These are phyloP conservation scores for Penicillium sp. DNA, from an alignment of 2,329 filamentous ascomycete species.

Conservation along the genomic window DNA sequence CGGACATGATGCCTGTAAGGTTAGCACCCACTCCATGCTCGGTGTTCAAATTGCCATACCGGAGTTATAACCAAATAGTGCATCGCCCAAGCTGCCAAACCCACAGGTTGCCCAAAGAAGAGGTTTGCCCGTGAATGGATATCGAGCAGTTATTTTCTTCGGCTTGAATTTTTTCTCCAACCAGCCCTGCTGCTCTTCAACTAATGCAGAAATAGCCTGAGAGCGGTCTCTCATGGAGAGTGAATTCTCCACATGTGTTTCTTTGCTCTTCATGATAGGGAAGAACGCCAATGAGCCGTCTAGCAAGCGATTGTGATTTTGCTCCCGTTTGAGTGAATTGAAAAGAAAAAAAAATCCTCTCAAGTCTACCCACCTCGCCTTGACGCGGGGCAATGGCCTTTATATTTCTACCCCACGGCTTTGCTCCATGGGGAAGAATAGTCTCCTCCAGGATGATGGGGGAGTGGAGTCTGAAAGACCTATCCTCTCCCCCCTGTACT, in stretches of 20 bases:
- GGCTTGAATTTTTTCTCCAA: constrained; percentile 43
- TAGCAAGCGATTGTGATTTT: too few relatives aligned
- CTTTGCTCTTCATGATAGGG: constrained; percentile 5
- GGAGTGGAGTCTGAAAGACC: background rate
- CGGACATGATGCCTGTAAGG: constrained; percentile 44
- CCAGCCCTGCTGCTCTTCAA: constrained; percentile 33
- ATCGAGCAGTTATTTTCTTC: constrained; percentile 39
- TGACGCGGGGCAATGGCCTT: background rate
- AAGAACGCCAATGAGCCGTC: background rate
- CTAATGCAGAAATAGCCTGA: constrained; percentile 27
- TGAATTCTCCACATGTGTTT: constrained; percentile 5
- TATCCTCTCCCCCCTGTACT: background rate
- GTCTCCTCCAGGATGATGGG: constrained; percentile 18
- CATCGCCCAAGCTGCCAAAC: constrained; percentile 48
- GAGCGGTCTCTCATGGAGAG: constrained; percentile 28
- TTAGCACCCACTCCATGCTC: background rate
- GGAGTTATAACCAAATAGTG: constrained; percentile 48
- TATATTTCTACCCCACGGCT: constrained; percentile 26
- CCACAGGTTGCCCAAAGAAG: constrained; percentile 45
- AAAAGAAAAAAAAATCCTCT: background rate
- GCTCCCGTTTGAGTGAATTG: background rate
- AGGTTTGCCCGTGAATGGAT: constrained; percentile 42
- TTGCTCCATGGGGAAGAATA: constrained; percentile 17
- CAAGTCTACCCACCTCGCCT: too few relatives aligned
- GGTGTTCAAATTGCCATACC: constrained; percentile 28